Evolutionary conservation across 495 filamentous ascomycete genomes (phyloP).

Genomic region (Lasiosphaeria hispida): DNA sequence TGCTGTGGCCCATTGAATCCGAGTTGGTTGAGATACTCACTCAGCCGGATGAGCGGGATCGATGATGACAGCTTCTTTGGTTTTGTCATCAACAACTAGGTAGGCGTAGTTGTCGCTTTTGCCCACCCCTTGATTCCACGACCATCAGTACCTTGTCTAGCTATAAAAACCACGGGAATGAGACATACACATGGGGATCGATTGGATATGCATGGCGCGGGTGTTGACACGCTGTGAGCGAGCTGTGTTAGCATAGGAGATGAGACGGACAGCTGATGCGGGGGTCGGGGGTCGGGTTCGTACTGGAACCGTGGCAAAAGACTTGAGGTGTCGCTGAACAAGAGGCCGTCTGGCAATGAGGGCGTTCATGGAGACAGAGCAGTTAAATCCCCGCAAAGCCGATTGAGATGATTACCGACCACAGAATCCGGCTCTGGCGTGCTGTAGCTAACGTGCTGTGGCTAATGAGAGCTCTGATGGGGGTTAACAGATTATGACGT

Average conservation of each 20-base stretch:
- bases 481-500: too few species aligned
- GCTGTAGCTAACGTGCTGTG: not conserved
- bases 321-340: not conserved
- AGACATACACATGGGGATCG: constrained; percentile 95
- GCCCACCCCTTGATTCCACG: constrained; percentile 67
- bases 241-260: not conserved
- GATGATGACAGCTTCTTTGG: constrained; percentile 86
- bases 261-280: not conserved
- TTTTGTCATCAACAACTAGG: constrained; percentile 85
- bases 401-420: not conserved
- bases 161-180: not conserved
- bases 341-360: constrained; percentile 27
- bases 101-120: constrained; percentile 95
- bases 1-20: too few species aligned
- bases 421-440: not conserved
- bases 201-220: constrained; percentile 87
- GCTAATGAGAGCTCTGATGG: too few species aligned
- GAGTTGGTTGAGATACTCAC: constrained; percentile 48
- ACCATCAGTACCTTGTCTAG: not conserved
- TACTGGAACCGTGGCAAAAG: not conserved
- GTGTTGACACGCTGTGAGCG: constrained; percentile 28
- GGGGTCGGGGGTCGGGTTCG: too few species aligned
- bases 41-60: constrained; percentile 92
- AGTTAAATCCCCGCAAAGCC: not conserved
- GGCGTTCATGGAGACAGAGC: constrained; percentile 28